A percentile compares a stretch with the other conserved stretches of the same genome.
Conservation (phyloP, 2,329 filamentous ascomycete genomes). For the Diaporthe batatas region DNA sequence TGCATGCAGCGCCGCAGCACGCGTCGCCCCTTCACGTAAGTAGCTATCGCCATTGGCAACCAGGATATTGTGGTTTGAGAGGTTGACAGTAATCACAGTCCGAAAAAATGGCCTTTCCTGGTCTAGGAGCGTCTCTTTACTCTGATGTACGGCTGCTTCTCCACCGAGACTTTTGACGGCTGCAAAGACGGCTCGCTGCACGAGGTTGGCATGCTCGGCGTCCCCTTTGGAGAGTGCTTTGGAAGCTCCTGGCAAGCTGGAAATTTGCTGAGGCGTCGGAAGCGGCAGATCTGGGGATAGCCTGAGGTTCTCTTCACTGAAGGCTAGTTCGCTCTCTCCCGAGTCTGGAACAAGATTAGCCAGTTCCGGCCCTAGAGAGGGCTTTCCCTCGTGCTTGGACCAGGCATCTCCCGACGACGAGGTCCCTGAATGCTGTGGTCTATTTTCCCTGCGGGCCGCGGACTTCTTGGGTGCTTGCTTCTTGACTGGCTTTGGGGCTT, state of each 20-base stretch:
- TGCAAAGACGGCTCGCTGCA: neutral
- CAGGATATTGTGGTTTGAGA: neutral
- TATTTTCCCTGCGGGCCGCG: neutral
- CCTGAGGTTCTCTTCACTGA: neutral
- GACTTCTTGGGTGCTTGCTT: no score
- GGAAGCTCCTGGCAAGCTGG: neutral
- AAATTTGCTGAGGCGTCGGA: neutral
- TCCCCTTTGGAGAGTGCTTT: rapidly evolving
- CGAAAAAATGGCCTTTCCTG: neutral
- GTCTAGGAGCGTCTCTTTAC: neutral
- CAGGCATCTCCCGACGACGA: neutral
- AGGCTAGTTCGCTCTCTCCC: neutral
- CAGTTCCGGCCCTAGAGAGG: neutral
- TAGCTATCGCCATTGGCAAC: neutral
- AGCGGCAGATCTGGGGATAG: neutral
- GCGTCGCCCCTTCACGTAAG: neutral
- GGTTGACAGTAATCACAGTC: neutral
- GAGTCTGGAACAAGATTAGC: neutral
- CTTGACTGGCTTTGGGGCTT: neutral
- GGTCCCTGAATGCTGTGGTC: neutral
- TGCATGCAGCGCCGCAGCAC: slow-evolving; percentile 12
- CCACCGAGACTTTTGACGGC: neutral
- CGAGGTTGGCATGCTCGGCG: no score
- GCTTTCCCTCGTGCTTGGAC: neutral
- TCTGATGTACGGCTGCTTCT: neutral